phyloP scores from a whole-genome alignment of 495 filamentous ascomycete genomes.

The Daldinia concentrica region DNA sequence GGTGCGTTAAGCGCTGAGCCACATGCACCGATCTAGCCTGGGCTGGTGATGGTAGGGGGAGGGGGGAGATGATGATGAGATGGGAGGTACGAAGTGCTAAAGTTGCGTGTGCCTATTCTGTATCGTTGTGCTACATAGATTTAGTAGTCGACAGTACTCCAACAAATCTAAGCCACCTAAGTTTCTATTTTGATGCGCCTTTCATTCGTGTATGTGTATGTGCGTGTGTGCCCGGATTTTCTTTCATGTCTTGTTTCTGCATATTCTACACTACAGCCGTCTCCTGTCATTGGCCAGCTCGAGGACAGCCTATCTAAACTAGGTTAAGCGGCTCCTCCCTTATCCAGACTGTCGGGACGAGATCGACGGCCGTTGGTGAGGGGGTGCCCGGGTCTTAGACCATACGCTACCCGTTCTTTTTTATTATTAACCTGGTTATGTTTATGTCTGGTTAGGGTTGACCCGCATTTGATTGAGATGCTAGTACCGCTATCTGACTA shows the following conservation, averaged over 20 bases:
- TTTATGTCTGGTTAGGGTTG: neutral
- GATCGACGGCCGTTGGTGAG: conserved; percentile 30
- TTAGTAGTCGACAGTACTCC: conserved; percentile 12
- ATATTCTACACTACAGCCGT: neutral
- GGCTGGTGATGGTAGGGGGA: neutral
- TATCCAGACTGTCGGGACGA: conserved; percentile 27
- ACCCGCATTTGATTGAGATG: neutral
- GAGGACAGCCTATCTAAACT: neutral
- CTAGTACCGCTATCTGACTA: too few species aligned
- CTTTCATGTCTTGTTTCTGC: conserved; percentile 15
- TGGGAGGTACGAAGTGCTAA: conserved; percentile 17
- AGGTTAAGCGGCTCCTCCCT: conserved; percentile 34
- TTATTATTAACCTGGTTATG: too few species aligned
- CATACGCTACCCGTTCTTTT: neutral
- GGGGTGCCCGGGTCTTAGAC: conserved; percentile 3
- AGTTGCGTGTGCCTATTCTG: conserved; percentile 11
- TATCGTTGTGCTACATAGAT: conserved; percentile 28
- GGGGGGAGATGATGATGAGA: conserved; percentile 7
- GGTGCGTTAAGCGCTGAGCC: conserved; percentile 10
- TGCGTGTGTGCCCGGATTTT: conserved; percentile 1
- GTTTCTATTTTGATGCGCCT: conserved; percentile 25
- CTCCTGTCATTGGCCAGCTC: conserved; percentile 14
- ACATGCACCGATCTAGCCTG: conserved; percentile 23
- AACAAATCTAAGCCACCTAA: conserved; percentile 11
- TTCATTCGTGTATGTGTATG: neutral